Percentiles rank a stretch among this genome's conserved stretches.
Conservation (phyloP, 331 rosid genomes). For the Malus hybrid region DNA sequence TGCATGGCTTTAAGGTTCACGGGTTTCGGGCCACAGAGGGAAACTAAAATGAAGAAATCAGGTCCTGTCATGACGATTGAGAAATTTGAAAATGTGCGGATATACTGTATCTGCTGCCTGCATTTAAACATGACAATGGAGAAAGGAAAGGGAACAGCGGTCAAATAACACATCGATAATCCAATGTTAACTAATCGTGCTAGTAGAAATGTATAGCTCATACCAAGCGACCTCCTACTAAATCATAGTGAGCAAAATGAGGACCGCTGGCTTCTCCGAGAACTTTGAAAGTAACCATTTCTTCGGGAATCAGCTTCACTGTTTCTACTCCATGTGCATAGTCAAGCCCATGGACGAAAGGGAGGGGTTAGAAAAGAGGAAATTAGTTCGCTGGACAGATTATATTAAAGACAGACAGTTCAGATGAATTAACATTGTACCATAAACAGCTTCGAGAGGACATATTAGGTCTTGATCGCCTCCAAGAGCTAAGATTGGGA, state of each 20-base stretch:
- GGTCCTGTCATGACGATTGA: conserved; percentile 49
- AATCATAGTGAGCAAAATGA: conserved; percentile 85
- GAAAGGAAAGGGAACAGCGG: not conserved
- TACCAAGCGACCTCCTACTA: conserved; percentile 82
- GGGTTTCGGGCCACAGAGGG: not conserved
- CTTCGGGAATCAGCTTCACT: conserved; percentile 62
- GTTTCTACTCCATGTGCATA: conserved; percentile 52
- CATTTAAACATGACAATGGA: conserved; percentile 2
- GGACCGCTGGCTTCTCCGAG: conserved; percentile 82
- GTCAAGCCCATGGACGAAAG: conserved; percentile 3
- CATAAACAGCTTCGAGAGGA: conserved; percentile 92
- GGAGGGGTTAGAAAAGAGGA: not conserved
- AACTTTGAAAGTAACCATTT: conserved; percentile 57
- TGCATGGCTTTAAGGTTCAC: not conserved
- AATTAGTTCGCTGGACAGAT: not conserved
- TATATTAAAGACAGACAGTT: not conserved
- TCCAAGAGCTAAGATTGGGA: conserved; percentile 75
- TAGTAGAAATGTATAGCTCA: not conserved
- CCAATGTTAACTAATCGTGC: not conserved
- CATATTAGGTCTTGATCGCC: conserved; percentile 85
- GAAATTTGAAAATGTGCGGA: conserved; percentile 65
- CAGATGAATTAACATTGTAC: conserved; percentile 29
- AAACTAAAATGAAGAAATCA: conserved; percentile 1
- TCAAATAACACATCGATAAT: not conserved
- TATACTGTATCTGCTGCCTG: conserved; percentile 72